phyloP scores from a whole-genome alignment of 2,329 filamentous ascomycete species.

The Alternaria consortialis region DNA sequence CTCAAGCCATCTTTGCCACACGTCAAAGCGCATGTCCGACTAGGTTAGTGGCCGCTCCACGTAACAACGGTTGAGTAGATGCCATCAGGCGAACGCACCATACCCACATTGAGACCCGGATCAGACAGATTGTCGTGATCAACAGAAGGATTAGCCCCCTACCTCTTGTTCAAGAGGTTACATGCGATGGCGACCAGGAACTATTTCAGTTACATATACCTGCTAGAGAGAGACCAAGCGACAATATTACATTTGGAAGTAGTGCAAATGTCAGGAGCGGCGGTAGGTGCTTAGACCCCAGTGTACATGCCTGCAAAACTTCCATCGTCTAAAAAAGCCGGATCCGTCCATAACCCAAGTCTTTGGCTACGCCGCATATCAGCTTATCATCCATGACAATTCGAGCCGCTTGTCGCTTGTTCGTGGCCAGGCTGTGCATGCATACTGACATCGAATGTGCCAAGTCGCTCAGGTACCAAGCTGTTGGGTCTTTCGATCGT shows the following conservation, averaged over 20 bases:
- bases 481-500: slow-evolving; percentile 23
- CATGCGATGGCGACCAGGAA: neutral
- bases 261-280: neutral
- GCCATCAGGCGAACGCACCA: slow-evolving; percentile 2
- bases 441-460: slow-evolving; percentile 17
- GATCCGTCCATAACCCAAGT: slow-evolving; percentile 5
- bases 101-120: slow-evolving; percentile 6
- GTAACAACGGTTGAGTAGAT: slow-evolving; percentile 3
- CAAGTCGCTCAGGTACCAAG: slow-evolving; percentile 29
- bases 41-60: slow-evolving; percentile 3
- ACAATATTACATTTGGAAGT: neutral
- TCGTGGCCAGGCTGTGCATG: slow-evolving; percentile 21
- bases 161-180: neutral
- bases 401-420: slow-evolving; percentile 28
- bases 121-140: slow-evolving; percentile 6
- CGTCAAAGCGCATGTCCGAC: slow-evolving; percentile 5
- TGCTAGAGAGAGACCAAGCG: neutral
- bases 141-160: neutral
- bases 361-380: slow-evolving; percentile 24
- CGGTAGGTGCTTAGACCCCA: neutral
- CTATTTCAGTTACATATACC: neutral
- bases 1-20: slow-evolving; percentile 7
- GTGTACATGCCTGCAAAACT: slow-evolving; percentile 1
- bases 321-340: slow-evolving; percentile 22
- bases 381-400: slow-evolving; percentile 25